These are phyloP conservation scores for Blastobotrys illinoisensis DNA, from an alignment of 1,139 yeast species.

Conservation along the genomic window DNA sequence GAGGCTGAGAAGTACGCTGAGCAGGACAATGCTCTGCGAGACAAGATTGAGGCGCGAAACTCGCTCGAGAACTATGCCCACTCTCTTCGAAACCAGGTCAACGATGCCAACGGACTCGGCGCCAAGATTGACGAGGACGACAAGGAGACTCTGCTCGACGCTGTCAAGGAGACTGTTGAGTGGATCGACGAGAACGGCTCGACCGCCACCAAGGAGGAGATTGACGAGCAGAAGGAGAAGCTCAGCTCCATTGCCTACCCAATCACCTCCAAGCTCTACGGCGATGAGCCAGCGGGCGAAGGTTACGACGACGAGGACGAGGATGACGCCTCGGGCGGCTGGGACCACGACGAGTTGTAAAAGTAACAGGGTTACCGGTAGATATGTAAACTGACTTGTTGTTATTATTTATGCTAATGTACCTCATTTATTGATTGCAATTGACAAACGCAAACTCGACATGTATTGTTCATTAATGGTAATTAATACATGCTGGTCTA, in stretches of 20 bases:
- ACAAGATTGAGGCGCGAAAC: constrained; percentile 75
- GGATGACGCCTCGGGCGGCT: constrained; percentile 40
- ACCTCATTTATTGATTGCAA: background rate
- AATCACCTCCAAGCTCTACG: constrained; percentile 86
- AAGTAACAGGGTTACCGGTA: background rate
- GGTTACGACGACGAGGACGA: constrained; percentile 58
- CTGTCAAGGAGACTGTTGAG: constrained; percentile 79
- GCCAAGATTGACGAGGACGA: constrained; percentile 84
- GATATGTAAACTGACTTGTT: background rate
- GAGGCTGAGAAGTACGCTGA: constrained; percentile 85
- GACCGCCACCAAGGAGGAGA: constrained; percentile 84
- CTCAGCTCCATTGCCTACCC: constrained; percentile 84
- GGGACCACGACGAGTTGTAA: constrained; percentile 60
- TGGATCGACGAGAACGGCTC: constrained; percentile 88
- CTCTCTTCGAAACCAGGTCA: constrained; percentile 78
- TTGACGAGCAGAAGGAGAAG: constrained; percentile 87
- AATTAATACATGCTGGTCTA: too few species aligned
- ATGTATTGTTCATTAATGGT: too few species aligned
- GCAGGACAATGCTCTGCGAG: constrained; percentile 77
- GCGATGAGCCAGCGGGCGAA: constrained; percentile 43
- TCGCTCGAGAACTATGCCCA: constrained; percentile 89
- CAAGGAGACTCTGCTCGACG: constrained; percentile 83
- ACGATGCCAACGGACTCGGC: constrained; percentile 61
- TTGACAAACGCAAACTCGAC: too few species aligned
- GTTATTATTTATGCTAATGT: background rate